Base-by-base conservation (phyloP, 495 filamentous ascomycete species). In the Lasiosphaeris hirsuta region DNA sequence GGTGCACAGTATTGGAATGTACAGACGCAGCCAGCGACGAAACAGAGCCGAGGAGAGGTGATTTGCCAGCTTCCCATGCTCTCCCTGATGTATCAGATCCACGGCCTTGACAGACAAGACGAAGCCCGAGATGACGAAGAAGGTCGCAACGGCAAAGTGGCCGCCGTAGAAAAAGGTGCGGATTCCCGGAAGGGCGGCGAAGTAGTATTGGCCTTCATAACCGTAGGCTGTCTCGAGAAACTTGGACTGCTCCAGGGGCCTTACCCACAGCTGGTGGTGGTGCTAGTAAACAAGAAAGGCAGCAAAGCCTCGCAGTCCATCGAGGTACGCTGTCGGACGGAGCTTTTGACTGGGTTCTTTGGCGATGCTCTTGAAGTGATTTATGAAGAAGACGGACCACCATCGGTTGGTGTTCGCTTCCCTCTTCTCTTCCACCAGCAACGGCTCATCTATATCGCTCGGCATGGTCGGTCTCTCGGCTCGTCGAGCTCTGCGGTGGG, bases 81-180 rank as follows among this genome's bases (percentile, higher is more conserved):
- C 76, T 30, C 71, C 71, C 14, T 74, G 65, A 15, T 79, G 79
- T 14, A 83, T 72, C 18, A 81, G 65, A n/a, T 61, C 56, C 51
- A 84, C 48, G 1, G 81, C 81, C 60, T 78, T 81, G 33, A 65
- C 46, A 6, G 78, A 76, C n/a, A 85, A 69, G 30, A 78, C 81
- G 52, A 78, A 78, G 47, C 76, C 76, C 1, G 76, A 78, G 46
- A 79, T 74, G 59, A 79, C 73, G 65, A 69, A 79, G 63, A 79
- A 79, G 17, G 72, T 67, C 37, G 79, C 74, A n/a, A 84, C 81
- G 38, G 80, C 78, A 41, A 73, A 75, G 61, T 80, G 78, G 0
- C 78, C 79, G 11, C 79, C 80, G 8, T 65, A 63, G 54, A 77
- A 66, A 56, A 74, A 65, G 40, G 59, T 63, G 51, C 74, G 74